These are phyloP conservation scores for Antitrichia curtipendula DNA, from an alignment of 225 moss, liverwort and hornwort species.

Conservation along the genomic window DNA sequence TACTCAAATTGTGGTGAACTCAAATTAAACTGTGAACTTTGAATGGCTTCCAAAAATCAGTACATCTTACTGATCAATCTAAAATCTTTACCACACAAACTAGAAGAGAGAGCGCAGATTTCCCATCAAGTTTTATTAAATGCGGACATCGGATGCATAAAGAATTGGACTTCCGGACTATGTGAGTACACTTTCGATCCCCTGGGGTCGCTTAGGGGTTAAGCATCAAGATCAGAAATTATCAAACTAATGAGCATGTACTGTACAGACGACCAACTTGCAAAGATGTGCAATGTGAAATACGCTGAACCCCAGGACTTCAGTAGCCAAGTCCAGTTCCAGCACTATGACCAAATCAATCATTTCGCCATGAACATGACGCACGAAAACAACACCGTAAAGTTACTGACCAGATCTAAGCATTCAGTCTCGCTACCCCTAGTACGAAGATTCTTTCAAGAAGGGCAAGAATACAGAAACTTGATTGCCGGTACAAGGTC, in stretches of 20 bases:
- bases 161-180: too few species aligned
- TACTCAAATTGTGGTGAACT: too few species aligned
- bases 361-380: not conserved
- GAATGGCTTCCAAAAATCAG: too few species aligned
- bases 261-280: not conserved
- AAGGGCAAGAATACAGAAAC: not conserved
- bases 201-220: too few species aligned
- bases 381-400: not conserved
- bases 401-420: not conserved
- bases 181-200: too few species aligned
- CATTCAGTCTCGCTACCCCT: not conserved
- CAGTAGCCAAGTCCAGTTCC: not conserved
- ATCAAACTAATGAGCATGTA: not conserved
- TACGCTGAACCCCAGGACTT: not conserved
- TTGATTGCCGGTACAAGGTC: not conserved
- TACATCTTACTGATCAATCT: too few species aligned
- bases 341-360: not conserved
- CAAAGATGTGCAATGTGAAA: not conserved
- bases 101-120: too few species aligned
- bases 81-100: too few species aligned
- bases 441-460: not conserved
- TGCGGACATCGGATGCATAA: too few species aligned
- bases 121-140: too few species aligned
- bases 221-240: not conserved
- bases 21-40: too few species aligned